A percentile compares a stretch with the other conserved stretches of the same genome.
phyloP scores from a whole-genome alignment of 2,329 filamentous ascomycete species.

The Biscogniauxia marginata region DNA sequence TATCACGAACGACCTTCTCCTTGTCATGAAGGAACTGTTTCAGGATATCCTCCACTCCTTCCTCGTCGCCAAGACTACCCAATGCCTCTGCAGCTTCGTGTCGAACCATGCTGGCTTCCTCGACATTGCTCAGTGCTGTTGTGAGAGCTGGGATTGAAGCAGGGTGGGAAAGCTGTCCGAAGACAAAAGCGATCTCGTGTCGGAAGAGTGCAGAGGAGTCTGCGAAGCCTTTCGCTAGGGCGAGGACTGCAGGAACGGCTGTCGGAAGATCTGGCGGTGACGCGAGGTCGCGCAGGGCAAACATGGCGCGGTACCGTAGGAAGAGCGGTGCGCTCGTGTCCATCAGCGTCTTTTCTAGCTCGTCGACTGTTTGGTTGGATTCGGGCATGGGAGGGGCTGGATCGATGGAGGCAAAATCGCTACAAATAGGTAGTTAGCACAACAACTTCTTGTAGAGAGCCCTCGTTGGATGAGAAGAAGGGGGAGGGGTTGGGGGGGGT shows the following conservation, averaged over 20 bases:
- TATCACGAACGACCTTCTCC: slow-evolving; percentile 91
- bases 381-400: slow-evolving; percentile 86
- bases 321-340: slow-evolving; percentile 80
- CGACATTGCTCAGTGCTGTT: slow-evolving; percentile 70
- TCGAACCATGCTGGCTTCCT: slow-evolving; percentile 93
- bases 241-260: slow-evolving; percentile 80
- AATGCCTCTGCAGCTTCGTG: slow-evolving; percentile 97
- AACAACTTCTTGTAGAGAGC: background rate
- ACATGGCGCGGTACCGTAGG: slow-evolving; percentile 95
- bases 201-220: slow-evolving; percentile 92
- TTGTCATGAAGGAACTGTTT: slow-evolving; percentile 84
- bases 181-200: slow-evolving; percentile 97
- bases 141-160: slow-evolving; percentile 93
- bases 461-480: background rate
- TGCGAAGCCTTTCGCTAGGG: slow-evolving; percentile 79
- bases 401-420: slow-evolving; percentile 93
- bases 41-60: slow-evolving; percentile 84
- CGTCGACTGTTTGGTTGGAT: slow-evolving; percentile 65
- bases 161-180: slow-evolving; percentile 92
- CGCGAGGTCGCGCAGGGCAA: slow-evolving; percentile 89
- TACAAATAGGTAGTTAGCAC: slow-evolving; percentile 41
- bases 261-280: slow-evolving; percentile 90
- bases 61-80: slow-evolving; percentile 88
- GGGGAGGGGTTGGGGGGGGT: background rate
- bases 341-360: slow-evolving; percentile 74